Evolutionary conservation across 2,329 filamentous ascomycete genomes (phyloP), one percentile per base, ranked within the genome.

Genomic region (Neurospora sp.): DNA sequence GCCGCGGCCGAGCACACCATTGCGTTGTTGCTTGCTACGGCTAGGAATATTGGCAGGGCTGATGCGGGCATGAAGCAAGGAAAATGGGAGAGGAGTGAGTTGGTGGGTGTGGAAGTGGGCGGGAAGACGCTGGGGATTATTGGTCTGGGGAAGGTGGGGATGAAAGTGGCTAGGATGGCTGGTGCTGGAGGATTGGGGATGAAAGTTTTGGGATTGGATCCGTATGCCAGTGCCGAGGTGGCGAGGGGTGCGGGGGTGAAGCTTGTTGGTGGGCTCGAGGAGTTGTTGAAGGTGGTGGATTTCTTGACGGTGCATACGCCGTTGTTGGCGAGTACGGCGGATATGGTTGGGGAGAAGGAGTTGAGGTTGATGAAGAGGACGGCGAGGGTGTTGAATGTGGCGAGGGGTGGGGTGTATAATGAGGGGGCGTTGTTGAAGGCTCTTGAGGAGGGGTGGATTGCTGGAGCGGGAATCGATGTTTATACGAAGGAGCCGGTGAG

Each of bases 271-370:
- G 84, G 43, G 0, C 80, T 93, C 19, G 80, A 83, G 3, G 86
- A 87, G 28, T 81, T 95, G 15, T 83, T 96, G 15, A 88, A 88
- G 1, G 82, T 84, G 36, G 87, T 89, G 0, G 92, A 95, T 79
- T 94, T 95, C 76, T 77, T 96, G 72, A 94, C 92, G 0, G 89
- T 95, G 10, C 92, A 96, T 76, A 95, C 91, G 0, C 93, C 93
- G 0, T 83, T 96, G 70, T 86, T 94, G 71, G 91, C 91, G 6
- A 91, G 89, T 6, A 96, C 92, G 0, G 84, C 90, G 70, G 91
- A 92, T 69, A 86, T 96, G 79, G 87, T 96, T 28, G 87, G 89
- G 1, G 86, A 87, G 66, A 79, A 83, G 0, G 91, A 95, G 78
- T 80, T 95, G 9, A 82, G 82, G 28, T 83, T 82, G 9, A 95